These are phyloP conservation scores for Pisolithus marmoratus DNA, from an alignment of 768 basidiomycete genomes.

Conservation along the genomic window DNA sequence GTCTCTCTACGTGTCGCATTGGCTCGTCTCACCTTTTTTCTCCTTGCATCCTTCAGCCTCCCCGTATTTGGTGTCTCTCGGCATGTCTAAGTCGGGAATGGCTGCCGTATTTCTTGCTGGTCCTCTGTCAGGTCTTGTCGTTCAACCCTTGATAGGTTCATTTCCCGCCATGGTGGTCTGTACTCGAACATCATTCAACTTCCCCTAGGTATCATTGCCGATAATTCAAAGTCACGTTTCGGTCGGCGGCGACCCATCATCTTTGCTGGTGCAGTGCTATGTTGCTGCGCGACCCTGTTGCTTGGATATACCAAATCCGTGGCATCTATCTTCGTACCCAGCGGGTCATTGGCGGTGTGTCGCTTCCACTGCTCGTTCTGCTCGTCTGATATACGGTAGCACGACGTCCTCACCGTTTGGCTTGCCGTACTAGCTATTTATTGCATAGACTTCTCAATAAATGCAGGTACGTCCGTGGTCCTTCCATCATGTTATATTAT, in stretches of 20 bases:
- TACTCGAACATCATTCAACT: not conserved
- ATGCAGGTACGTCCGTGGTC: conserved; percentile 35
- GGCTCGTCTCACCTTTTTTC: not conserved
- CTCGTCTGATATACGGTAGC: conserved; percentile 31
- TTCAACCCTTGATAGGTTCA: conserved; percentile 83
- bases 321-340: conserved; percentile 41
- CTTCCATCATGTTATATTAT: not conserved
- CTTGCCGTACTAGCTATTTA: conserved; percentile 73
- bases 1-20: not conserved
- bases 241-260: conserved; percentile 88
- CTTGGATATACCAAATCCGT: conserved; percentile 78
- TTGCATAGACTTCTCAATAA: conserved; percentile 60
- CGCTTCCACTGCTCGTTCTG: not conserved
- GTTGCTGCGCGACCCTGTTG: conserved; percentile 67
- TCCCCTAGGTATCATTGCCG: conserved; percentile 57
- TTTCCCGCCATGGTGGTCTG: not conserved
- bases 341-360: conserved; percentile 31
- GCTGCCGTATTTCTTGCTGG: conserved; percentile 91
- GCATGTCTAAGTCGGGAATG: conserved; percentile 81
- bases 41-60: conserved; percentile 40
- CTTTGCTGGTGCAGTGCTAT: conserved; percentile 60
- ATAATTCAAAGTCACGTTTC: conserved; percentile 76
- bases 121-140: conserved; percentile 82
- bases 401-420: conserved; percentile 62
- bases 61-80: conserved; percentile 86